A percentile compares a stretch with the other conserved stretches of the same genome.
These are phyloP conservation scores for Dioszegia aurantiaca DNA, from an alignment of 768 basidiomycete species.

Conservation along the genomic window DNA sequence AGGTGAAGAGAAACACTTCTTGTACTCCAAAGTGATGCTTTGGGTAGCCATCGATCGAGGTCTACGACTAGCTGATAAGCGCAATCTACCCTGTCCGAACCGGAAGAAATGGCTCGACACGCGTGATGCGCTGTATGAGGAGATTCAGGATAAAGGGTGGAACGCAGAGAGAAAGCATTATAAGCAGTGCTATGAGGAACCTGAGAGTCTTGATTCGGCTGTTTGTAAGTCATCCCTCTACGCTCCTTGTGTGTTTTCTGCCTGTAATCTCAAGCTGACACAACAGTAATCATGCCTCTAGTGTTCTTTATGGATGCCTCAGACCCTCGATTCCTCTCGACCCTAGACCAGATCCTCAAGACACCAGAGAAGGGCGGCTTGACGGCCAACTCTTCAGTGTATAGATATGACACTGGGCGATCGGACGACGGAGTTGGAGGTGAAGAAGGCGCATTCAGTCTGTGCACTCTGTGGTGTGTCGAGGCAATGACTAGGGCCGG, in stretches of 20 bases:
- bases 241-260: too few species aligned
- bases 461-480: conserved; percentile 66
- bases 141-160: conserved; percentile 87
- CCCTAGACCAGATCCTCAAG: conserved; percentile 76
- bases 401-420: conserved; percentile 80
- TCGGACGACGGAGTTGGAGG: conserved; percentile 93
- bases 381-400: conserved; percentile 71
- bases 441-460: conserved; percentile 86
- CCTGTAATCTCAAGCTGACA: neutral
- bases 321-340: conserved; percentile 83
- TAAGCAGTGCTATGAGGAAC: conserved; percentile 87
- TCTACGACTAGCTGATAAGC: conserved; percentile 89
- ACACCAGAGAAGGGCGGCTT: conserved; percentile 86
- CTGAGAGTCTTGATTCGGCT: conserved; percentile 69
- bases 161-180: conserved; percentile 64
- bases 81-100: conserved; percentile 68
- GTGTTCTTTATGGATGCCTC: conserved; percentile 52
- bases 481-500: conserved; percentile 88
- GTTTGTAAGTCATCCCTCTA: conserved; percentile 63
- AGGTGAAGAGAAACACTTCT: conserved; percentile 77
- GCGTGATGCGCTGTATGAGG: conserved; percentile 83
- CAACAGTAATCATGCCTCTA: conserved; percentile 54
- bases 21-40: conserved; percentile 93
- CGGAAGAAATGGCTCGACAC: conserved; percentile 65
- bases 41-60: conserved; percentile 96